Evolutionary conservation across 768 basidiomycete genomes (phyloP), one percentile per base, ranked within the genome.

Genomic region (Tulasnella sp.): DNA sequence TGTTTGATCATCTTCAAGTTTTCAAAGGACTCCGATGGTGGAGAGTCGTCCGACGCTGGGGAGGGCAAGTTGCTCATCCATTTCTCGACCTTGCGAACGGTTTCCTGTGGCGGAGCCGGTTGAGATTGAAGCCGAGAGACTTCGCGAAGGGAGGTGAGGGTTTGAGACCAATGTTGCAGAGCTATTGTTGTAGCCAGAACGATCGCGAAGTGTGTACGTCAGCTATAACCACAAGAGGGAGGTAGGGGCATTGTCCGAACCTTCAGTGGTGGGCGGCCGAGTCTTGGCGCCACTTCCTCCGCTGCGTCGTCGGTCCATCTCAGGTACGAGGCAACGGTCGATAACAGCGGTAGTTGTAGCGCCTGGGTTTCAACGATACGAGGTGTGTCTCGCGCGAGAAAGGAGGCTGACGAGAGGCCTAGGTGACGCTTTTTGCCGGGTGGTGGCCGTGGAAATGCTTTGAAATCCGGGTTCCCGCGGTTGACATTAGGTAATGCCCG

Each of bases 181-280:
- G 94, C 94, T 95, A 85, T 79, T 82, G n/a, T 74, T 76, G 46
- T 76, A 62, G 80, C 74, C 68, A 80, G 58, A 24, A 52, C 75
- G 78, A 81, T 75, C n/a, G 24, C 27, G 71, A 68, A 27, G 46
- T 46, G 75, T 31, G 39, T n/a, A n/a, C n/a, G n/a, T n/a, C n/a
- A 74, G 38, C 14, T 18, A 31, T 1, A 40, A 40, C 39, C 21
- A 14, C 77, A 36, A 79, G 19, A 5, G 18, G 46, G 21, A 27
- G 73, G 42, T 38, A 36, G 79, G 82, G 79, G 75, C 80, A 79
- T 83, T 82, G 75, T 72, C 85, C 84, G 80, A 84, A 92, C 94
- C 94, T 92, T 94, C 94, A 9, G 91, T 90, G 39, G 92, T 91
- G 80, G 91, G 91, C 81, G 92, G 92, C 80, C 92, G 90, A 56